A percentile compares a stretch with the other conserved stretches of the same genome.
phyloP scores from a whole-genome alignment of 306 rosid genomes.

The Luffa acutangula region DNA sequence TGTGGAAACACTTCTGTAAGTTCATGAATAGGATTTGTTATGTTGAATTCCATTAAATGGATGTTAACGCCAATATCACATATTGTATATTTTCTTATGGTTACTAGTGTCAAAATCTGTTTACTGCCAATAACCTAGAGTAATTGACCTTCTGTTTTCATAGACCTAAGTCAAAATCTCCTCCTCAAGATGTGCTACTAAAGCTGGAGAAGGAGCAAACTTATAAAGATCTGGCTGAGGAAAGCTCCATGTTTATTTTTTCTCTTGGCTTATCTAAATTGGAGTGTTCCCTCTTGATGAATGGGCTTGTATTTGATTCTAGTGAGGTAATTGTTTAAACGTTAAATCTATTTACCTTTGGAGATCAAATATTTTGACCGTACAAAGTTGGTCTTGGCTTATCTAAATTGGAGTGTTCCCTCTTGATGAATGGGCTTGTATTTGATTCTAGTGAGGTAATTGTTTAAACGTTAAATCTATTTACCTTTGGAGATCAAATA shows the following conservation, averaged over 20 bases:
- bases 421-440: conserved; percentile 92
- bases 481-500: background rate
- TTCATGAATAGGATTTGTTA: conserved; percentile 8
- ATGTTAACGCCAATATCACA: background rate
- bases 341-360: background rate
- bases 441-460: conserved; percentile 73
- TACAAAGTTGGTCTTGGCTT: conserved; percentile 60
- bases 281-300: conserved; percentile 74
- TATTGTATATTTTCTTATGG: background rate
- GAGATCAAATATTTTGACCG: background rate
- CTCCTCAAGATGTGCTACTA: conserved; percentile 68
- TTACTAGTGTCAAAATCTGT: background rate
- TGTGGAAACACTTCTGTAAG: conserved; percentile 88
- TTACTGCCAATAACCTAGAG: background rate
- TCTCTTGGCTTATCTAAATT: conserved; percentile 68
- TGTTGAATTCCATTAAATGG: background rate
- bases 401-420: conserved; percentile 51
- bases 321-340: conserved; percentile 44
- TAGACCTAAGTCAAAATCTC: conserved; percentile 82
- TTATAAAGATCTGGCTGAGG: conserved; percentile 50
- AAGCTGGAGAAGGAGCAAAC: conserved; percentile 80
- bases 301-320: conserved; percentile 79
- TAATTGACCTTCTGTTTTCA: conserved; percentile 21
- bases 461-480: background rate
- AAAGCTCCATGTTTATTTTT: conserved; percentile 65